These are phyloP conservation scores for Clavulina sp. DNA, from an alignment of 768 basidiomycete genomes.

Conservation along the genomic window DNA sequence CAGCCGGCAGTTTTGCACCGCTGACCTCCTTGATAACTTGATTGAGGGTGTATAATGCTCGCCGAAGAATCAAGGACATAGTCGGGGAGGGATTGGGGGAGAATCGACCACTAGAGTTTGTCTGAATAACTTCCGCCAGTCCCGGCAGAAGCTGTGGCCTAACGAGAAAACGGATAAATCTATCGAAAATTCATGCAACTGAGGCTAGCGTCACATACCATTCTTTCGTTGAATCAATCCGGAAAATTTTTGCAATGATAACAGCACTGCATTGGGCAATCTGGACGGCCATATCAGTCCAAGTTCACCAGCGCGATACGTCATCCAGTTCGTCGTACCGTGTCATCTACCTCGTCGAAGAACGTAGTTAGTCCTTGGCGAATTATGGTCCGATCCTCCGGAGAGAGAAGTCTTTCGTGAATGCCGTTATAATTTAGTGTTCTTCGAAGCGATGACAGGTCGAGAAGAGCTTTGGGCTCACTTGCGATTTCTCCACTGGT, in stretches of 20 bases:
- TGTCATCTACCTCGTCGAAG: conserved; percentile 61
- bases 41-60: conserved; percentile 47
- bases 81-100: conserved; percentile 25
- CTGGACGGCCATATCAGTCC: conserved; percentile 23
- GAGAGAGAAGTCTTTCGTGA: conserved; percentile 38
- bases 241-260: conserved; percentile 58
- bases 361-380: conserved; percentile 46
- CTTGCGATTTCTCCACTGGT: conserved; percentile 69
- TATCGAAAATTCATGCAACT: not conserved
- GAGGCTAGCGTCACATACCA: conserved; percentile 32
- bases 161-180: conserved; percentile 9
- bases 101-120: conserved; percentile 34
- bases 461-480: conserved; percentile 18
- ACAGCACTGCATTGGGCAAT: conserved; percentile 64
- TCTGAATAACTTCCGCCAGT: conserved; percentile 38
- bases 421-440: not conserved
- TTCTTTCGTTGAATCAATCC: conserved; percentile 51
- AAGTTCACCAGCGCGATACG: not conserved
- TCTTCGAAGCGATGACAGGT: not conserved
- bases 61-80: conserved; percentile 34
- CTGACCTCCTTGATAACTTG: conserved; percentile 53
- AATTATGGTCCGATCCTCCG: conserved; percentile 49
- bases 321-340: conserved; percentile 26
- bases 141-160: conserved; percentile 45
- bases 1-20: conserved; percentile 49